Evolutionary conservation across 208 protist species (phyloP), one percentile per base, ranked within the genome.

Genomic region (Zelonia costaricensis): DNA sequence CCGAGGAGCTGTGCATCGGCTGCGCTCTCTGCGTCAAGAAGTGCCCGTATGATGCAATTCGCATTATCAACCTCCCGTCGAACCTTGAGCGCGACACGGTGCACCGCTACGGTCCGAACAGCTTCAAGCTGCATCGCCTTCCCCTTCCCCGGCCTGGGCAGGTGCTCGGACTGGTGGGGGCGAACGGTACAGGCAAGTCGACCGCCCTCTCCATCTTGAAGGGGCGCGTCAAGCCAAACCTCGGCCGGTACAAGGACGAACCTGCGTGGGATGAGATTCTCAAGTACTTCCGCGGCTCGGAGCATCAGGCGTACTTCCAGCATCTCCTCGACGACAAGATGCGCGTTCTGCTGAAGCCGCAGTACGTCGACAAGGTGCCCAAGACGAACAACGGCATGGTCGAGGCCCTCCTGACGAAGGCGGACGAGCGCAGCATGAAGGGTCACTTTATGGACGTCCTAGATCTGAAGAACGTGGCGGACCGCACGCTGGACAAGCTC

Each of bases 161-260:
- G 75, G 98, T 99, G 13, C 88, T 99, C 13, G 99, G 99, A 55
- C 88, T 99, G 7, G 99, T 99, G 20, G 99, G 99, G 49, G 98
- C 98, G 15, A 99, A 99, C 88, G 99, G 99, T 93, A 99, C 99
- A 45, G 99, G 99, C 57, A 99, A 99, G 83, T 99, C 97, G 20
- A 99, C 99, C 6, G 99, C 99, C 0, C 88, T 99, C 3, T 98
- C 98, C 65, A 99, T 99, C 55, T 76, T 99, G 3, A 96, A 98
- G 15, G 97, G 94, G 25, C 99, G 99, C 69, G 66, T 99, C 33
- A 99, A 99, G 61, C 99, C 99, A 25, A 99, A 99, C 84, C 91
- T 99, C 20, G 99, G 99, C 40, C 62, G 87, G 7, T 97, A 94
- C 83, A 87, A 97, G 25, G 71, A 95, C 45, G 88, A 97, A 35